Base-by-base conservation (phyloP, 352 stramenopile genomes). In the Phytophthora sp. region DNA sequence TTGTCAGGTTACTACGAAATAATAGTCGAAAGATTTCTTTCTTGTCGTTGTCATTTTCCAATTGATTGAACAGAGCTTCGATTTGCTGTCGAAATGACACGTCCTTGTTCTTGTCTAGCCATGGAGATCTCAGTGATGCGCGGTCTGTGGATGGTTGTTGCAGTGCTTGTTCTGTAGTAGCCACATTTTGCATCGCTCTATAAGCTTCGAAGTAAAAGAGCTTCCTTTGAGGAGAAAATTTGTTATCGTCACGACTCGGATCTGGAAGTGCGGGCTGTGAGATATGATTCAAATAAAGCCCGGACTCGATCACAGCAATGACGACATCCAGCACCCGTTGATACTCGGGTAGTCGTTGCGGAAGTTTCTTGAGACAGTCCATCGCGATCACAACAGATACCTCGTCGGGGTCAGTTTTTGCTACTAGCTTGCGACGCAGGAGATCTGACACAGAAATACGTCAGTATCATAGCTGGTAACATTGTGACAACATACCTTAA, bases 291-390 rank as follows among this genome's bases (percentile, higher is more conserved):
- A 77, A 21, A 35, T 69, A 88, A 7, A 91, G 51, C 1, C 76
- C 82, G 7, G 76, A 73, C 54, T 90, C 82, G 18, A 94, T 15
- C 9, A 92, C 47, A 21, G 38, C 38, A 21, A 89, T 69, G 12
- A 82, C 70, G 16, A 89, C 74, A 35, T 86, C 74, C 18, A 94
- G 55, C 29, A 91, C 72, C 5, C 80, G 83, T 20, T 67, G 73
- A 65, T 91, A 91, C n/a, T 77, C 71, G 44, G 85, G 85, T 2
- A 94, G 69, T 15, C 63, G 71, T 1, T 67, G 26, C 0, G 83
- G 64, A 27, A 94, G 66, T 18, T 89, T 85, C 39, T 79, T 81
- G 16, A 94, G 57, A 54, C 85, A 94, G 44, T 94, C 83, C 51
- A 94, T 69, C 3, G 85, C 85, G 38, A 94, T 89, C 2, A 73